Conservation (phyloP, 352 stramenopile species). For the Phytophthora nicotianae region DNA sequence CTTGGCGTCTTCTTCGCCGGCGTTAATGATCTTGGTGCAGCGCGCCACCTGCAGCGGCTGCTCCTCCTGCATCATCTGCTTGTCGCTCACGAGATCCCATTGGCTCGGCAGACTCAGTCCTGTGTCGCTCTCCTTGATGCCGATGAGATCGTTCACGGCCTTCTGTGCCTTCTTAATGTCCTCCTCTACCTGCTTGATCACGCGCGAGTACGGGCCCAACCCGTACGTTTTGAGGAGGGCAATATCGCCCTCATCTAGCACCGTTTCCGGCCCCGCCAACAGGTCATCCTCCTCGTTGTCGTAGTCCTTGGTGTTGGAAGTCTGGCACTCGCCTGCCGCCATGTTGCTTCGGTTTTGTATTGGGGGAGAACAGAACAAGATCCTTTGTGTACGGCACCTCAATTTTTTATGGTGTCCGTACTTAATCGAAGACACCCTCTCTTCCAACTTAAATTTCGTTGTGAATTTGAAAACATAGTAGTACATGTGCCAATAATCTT, state of each 20-base stretch:
- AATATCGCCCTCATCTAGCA: constrained; percentile 96
- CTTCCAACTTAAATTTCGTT: too few species aligned
- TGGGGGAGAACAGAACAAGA: constrained; percentile 11
- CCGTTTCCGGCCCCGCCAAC: constrained; percentile 73
- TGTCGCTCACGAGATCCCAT: constrained; percentile 99
- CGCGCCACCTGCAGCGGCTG: constrained; percentile 96
- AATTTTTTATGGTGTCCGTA: too few species aligned
- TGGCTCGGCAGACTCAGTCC: constrained; percentile 97
- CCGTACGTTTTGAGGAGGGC: constrained; percentile 99
- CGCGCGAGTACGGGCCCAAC: constrained; percentile 95
- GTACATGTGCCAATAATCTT: too few species aligned
- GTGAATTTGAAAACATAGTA: too few species aligned
- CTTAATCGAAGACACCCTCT: too few species aligned
- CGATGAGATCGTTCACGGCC: constrained; percentile 91
- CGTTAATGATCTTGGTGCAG: constrained; percentile 96
- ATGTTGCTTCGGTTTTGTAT: constrained; percentile 21
- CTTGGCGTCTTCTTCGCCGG: constrained; percentile 95
- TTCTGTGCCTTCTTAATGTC: constrained; percentile 98
- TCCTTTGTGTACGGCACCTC: constrained; percentile 1
- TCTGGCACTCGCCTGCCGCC: constrained; percentile 94
- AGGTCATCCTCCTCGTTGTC: constrained; percentile 93
- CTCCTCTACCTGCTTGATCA: constrained; percentile 98
- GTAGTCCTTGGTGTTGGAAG: constrained; percentile 95
- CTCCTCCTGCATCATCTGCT: constrained; percentile 99
- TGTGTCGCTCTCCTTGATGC: constrained; percentile 99